Evolutionary conservation across 805 yeast species (phyloP), one percentile per base, ranked within the genome.

Genomic region (Candida chilensis): DNA sequence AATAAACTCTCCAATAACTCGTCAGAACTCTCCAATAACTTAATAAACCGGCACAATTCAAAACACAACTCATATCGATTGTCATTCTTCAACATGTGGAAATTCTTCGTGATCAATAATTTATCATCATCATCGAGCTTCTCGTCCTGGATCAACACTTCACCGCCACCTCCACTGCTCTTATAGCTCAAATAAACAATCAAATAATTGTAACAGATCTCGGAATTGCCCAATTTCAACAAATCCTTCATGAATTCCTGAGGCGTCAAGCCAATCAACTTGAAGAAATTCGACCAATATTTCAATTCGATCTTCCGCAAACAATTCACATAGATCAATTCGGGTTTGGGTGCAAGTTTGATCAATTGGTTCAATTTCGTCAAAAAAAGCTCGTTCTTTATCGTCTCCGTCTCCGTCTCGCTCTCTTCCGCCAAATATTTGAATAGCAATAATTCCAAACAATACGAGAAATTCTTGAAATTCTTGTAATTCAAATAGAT

Each of bases 11-110:
- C 47, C 33, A 54, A 27, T 20, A 37, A 42, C 12, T 34, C 50
- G 5, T 66, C 57, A 19, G 64, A 47, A 3, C 64, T 65, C 33
- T 64, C 75, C 20, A 72, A 53, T 12, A 72, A 43, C 40, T 72
- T 72, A 32, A 72, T 60, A 39, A 69, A 72, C 29, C 78, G 52
- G 31, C 74, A 57, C 33, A 72, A 48, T 38, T 72, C 78, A 44
- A 69, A 71, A 25, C 75, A 64, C 43, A 73, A 67, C 27, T 67
- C 74, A 60, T 69, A 72, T 30, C 48, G 50, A 32, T 59, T 54
- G n/a, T 55, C 53, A 5, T 45, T 42, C 21, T 52, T 52, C 30
- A 72, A 50, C 48, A 66, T 62, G 31, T 50, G 47, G 27, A 72
- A 51, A 10, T 71, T 68, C 31, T 61, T 48, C 20, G 60, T 40